These are phyloP conservation scores for Lophiostoma macrostomum DNA, from an alignment of 495 filamentous ascomycete species.

Conservation along the genomic window DNA sequence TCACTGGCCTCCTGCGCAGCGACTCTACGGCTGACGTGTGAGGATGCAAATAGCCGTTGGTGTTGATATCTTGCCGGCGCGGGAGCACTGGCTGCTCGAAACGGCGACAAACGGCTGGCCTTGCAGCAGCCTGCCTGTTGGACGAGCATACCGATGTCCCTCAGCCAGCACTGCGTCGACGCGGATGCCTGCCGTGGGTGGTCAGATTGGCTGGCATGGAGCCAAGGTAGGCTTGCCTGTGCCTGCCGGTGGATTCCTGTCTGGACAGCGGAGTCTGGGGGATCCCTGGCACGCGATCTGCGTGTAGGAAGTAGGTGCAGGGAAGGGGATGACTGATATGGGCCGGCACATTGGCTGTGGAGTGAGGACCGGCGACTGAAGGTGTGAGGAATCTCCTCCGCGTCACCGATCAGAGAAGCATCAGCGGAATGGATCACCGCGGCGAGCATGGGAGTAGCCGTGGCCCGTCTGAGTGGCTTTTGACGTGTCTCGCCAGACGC, in stretches of 20 bases:
- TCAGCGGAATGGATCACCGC: background rate
- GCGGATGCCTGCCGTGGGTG: conserved; percentile 13
- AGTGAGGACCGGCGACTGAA: background rate
- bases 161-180: conserved; percentile 4
- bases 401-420: background rate
- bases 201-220: background rate
- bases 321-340: background rate
- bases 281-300: conserved; percentile 11
- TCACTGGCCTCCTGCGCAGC: background rate
- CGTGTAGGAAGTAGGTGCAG: conserved; percentile 18
- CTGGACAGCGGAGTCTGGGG: background rate
- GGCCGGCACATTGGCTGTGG: background rate
- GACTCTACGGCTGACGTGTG: conserved; percentile 17
- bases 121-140: conserved; percentile 10
- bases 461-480: conserved; percentile 2
- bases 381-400: background rate
- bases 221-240: background rate
- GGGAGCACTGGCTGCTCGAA: conserved; percentile 5
- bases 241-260: conserved; percentile 20
- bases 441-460: conserved; percentile 12
- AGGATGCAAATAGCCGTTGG: conserved; percentile 24
- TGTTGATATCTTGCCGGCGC: conserved; percentile 9
- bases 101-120: too few relatives aligned
- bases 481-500: conserved; percentile 8
- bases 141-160: background rate